phyloP scores from a whole-genome alignment of 148 eudicot genomes.

The Polygonum aviculare region DNA sequence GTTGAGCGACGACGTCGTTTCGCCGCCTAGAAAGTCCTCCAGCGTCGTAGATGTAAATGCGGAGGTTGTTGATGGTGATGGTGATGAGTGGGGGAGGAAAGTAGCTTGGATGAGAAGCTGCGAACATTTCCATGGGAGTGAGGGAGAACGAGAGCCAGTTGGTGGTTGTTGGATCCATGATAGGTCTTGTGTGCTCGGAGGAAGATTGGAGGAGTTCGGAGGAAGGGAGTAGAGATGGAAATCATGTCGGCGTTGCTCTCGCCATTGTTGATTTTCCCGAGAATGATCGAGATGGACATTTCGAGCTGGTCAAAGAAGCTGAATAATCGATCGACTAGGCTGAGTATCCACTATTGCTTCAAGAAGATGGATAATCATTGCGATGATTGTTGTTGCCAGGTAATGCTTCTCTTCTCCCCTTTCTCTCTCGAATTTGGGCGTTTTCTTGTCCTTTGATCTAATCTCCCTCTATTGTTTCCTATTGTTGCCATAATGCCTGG shows the following conservation, averaged over 20 bases:
- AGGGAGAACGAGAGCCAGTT: background rate
- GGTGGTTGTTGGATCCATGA: background rate
- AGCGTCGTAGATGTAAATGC: background rate
- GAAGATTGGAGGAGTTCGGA: too few relatives aligned
- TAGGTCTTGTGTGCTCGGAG: background rate
- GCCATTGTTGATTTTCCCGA: too few relatives aligned
- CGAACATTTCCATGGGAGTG: background rate
- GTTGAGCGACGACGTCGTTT: slow-evolving; percentile 5
- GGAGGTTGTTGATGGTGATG: background rate
- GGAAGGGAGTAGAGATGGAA: too few relatives aligned
- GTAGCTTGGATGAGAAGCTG: background rate
- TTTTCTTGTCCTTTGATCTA: background rate
- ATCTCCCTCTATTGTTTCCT: background rate
- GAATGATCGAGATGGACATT: too few relatives aligned
- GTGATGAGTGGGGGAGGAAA: background rate
- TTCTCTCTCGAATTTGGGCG: slow-evolving; percentile 1
- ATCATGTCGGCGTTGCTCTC: too few relatives aligned
- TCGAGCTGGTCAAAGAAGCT: too few relatives aligned
- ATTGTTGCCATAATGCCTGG: background rate
- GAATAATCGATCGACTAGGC: too few relatives aligned
- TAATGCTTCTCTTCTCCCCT: background rate
- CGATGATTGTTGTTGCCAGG: slow-evolving; percentile 17
- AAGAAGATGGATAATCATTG: slow-evolving; percentile 14
- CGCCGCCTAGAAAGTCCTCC: slow-evolving; percentile 6
- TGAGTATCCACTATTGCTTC: slow-evolving; percentile 10